A percentile compares a stretch with the other conserved stretches of the same genome.
Evolutionary conservation across 2,329 filamentous ascomycete genomes (phyloP).

Genomic region (Fusarium sp.): DNA sequence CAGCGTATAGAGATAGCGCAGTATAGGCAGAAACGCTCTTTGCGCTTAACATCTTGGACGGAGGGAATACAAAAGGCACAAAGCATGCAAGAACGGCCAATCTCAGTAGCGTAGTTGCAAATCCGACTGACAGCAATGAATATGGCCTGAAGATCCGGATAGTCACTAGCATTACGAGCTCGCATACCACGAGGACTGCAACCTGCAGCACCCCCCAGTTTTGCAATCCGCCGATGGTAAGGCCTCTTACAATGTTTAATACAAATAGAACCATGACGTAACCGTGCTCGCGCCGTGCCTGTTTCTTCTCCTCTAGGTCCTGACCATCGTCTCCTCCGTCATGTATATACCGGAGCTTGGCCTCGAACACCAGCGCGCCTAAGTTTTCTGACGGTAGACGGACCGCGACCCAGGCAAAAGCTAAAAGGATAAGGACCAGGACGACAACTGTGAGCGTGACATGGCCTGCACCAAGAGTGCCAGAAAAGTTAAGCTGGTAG

Average conservation of each 20-base stretch:
- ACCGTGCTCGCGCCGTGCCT: neutral
- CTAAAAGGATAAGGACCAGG: neutral
- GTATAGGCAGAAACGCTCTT: neutral
- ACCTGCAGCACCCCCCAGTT: neutral
- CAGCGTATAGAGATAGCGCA: neutral
- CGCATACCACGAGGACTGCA: neutral
- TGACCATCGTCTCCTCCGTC: neutral
- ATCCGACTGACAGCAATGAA: neutral
- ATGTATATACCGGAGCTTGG: neutral
- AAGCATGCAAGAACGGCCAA: neutral
- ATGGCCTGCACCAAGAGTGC: neutral
- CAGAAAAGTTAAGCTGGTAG: neutral
- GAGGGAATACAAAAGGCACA: neutral
- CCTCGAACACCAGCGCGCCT: neutral
- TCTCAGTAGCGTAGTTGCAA: neutral
- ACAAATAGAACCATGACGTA: neutral
- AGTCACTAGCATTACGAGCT: neutral
- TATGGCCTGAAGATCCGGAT: neutral
- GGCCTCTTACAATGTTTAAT: neutral
- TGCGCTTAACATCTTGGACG: neutral
- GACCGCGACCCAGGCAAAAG: neutral
- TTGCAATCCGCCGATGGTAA: neutral
- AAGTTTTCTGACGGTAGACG: neutral
- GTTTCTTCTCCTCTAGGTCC: neutral
- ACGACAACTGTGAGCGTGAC: neutral